Percentiles rank a stretch among this genome's conserved stretches.
These are phyloP conservation scores for Blepharisma japonicum DNA, from an alignment of 73 alveolate species.

Conservation along the genomic window DNA sequence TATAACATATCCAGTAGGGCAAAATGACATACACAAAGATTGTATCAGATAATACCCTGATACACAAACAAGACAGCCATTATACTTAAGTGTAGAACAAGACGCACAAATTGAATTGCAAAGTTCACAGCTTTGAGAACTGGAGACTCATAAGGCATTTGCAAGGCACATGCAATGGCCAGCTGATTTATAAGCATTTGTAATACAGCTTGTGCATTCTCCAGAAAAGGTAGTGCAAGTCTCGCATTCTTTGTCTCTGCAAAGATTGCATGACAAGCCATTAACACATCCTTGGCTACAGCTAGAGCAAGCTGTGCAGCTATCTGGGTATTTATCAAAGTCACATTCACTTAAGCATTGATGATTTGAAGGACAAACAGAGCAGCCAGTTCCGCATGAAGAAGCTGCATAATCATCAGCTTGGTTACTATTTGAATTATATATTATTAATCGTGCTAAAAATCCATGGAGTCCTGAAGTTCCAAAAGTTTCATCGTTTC, in stretches of 20 bases:
- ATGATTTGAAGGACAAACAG: not conserved
- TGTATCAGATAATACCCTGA: not conserved
- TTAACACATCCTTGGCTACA: slow-evolving; percentile 23
- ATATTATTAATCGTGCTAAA: not conserved
- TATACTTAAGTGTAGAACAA: not conserved
- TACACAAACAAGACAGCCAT: not conserved
- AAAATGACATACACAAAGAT: not conserved
- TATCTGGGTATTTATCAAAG: not conserved
- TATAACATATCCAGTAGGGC: slow-evolving; percentile 16
- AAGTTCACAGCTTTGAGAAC: not conserved
- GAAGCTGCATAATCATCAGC: not conserved
- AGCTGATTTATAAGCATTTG: slow-evolving; percentile 19
- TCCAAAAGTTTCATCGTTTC: not conserved
- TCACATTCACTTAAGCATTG: not conserved
- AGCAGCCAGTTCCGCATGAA: not conserved
- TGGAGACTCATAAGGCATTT: not conserved
- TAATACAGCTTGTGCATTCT: not conserved
- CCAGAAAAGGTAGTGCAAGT: not conserved
- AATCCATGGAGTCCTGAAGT: not conserved
- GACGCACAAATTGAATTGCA: not conserved
- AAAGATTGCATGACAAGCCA: slow-evolving; percentile 12
- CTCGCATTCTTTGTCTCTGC: not conserved
- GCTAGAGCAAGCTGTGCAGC: not conserved
- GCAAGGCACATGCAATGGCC: not conserved
- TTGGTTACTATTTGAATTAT: not conserved